phyloP scores from a whole-genome alignment of 202 grass and related monocot genomes.

The Saccharum hybrid region DNA sequence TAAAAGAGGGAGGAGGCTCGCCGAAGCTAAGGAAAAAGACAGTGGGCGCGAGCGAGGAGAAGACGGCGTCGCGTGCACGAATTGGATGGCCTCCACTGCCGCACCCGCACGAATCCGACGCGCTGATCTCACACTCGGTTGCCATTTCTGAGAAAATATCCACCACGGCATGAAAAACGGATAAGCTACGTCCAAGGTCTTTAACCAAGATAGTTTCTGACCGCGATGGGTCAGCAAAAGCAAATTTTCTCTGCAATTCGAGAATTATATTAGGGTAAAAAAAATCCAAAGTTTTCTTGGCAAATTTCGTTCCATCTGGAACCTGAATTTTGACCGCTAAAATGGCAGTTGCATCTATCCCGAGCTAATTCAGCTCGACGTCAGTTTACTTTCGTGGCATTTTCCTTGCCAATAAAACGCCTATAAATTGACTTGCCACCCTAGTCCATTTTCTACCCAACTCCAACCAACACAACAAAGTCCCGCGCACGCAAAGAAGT shows the following conservation, averaged over 20 bases:
- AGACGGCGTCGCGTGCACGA: no score
- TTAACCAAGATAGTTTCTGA: not conserved
- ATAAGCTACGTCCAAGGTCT: no score
- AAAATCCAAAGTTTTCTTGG: not conserved
- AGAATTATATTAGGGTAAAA: not conserved
- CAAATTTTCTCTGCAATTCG: not conserved
- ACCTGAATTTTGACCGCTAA: constrained; percentile 15
- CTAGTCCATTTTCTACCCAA: not conserved
- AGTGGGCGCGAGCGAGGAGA: no score
- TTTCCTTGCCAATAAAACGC: constrained; percentile 10
- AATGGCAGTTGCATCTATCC: not conserved
- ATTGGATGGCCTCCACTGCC: no score
- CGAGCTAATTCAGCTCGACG: not conserved
- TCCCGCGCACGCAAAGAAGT: constrained; percentile 37
- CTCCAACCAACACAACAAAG: constrained; percentile 10
- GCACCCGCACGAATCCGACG: no score
- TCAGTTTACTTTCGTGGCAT: constrained; percentile 1
- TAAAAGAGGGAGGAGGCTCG: no score
- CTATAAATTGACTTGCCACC: constrained; percentile 35
- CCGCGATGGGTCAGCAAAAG: not conserved
- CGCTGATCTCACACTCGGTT: no score
- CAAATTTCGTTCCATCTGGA: not conserved
- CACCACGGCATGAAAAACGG: no score
- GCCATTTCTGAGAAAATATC: no score
- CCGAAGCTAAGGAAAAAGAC: no score